phyloP scores from a whole-genome alignment of 2,329 filamentous ascomycete species.

The Hypocrella siamensis region DNA sequence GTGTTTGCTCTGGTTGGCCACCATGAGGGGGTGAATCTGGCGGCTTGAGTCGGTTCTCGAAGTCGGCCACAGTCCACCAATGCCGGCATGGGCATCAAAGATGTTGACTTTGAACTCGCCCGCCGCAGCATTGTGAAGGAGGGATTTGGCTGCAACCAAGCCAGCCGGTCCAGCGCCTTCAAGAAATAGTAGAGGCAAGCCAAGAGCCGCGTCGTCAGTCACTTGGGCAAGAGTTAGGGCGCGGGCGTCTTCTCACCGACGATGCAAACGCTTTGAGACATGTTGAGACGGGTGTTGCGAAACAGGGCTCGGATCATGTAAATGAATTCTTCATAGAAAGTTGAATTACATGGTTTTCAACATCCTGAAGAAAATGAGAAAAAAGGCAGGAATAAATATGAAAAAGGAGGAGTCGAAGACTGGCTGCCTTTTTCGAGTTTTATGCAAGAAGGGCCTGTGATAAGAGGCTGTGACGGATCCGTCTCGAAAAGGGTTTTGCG shows the following conservation, averaged over 20 bases:
- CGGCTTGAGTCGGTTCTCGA: slow-evolving; percentile 30
- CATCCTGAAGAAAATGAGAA: no score
- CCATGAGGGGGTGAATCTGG: slow-evolving; percentile 49
- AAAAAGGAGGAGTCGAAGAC: no score
- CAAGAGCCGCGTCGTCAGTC: no score
- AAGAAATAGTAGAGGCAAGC: not conserved
- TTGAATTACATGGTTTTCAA: not conserved
- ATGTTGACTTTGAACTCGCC: slow-evolving; percentile 51
- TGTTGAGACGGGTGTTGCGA: slow-evolving; percentile 5
- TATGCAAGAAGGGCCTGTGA: no score
- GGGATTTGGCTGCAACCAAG: slow-evolving; percentile 55
- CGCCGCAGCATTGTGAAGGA: slow-evolving; percentile 42
- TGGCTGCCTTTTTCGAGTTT: no score
- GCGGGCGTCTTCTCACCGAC: slow-evolving; percentile 15
- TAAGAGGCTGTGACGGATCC: no score
- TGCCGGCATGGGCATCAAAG: slow-evolving; percentile 47
- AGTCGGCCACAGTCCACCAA: slow-evolving; percentile 68
- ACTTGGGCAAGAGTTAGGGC: no score
- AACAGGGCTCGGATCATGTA: not conserved
- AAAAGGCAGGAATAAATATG: no score
- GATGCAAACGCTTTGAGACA: slow-evolving; percentile 25
- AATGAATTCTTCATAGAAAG: not conserved
- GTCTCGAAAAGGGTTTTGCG: no score
- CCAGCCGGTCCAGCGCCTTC: slow-evolving; percentile 54
- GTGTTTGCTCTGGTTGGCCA: slow-evolving; percentile 61